These are phyloP conservation scores for Chlamydomonas sp. DNA, from an alignment of 139 green algal genomes.

Conservation along the genomic window DNA sequence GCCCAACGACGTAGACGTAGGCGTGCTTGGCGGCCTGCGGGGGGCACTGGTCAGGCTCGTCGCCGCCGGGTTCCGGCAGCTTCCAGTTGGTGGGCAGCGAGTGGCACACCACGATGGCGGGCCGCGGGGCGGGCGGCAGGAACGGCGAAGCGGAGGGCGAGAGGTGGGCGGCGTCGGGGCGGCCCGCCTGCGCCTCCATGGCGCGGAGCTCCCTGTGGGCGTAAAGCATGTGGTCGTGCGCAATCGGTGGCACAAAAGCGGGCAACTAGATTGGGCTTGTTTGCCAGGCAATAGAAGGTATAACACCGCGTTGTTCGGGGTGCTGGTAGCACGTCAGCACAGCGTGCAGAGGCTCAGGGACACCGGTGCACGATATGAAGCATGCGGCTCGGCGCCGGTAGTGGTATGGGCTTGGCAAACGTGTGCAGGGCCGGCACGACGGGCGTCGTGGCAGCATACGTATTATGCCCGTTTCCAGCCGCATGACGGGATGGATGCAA, in stretches of 20 bases:
- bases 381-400: too few relatives aligned
- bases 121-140: neutral
- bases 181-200: constrained; percentile 3
- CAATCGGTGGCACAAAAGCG: neutral
- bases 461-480: too few relatives aligned
- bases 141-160: neutral
- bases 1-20: constrained; percentile 60
- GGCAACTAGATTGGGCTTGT: too few relatives aligned
- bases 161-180: neutral
- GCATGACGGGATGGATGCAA: too few relatives aligned
- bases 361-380: too few relatives aligned
- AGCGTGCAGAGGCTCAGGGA: neutral
- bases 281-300: too few relatives aligned
- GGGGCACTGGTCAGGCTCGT: constrained; percentile 51
- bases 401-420: too few relatives aligned
- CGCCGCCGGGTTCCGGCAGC: constrained; percentile 21
- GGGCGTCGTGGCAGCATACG: too few relatives aligned
- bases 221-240: neutral
- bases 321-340: neutral
- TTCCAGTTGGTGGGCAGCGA: constrained; percentile 61
- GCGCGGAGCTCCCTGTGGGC: constrained; percentile 8
- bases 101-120: constrained; percentile 60
- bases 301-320: too few relatives aligned
- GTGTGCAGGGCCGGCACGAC: too few relatives aligned
- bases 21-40: constrained; percentile 42